Conservation (phyloP, 345 rosid genomes). For the Litchi chinensis region DNA sequence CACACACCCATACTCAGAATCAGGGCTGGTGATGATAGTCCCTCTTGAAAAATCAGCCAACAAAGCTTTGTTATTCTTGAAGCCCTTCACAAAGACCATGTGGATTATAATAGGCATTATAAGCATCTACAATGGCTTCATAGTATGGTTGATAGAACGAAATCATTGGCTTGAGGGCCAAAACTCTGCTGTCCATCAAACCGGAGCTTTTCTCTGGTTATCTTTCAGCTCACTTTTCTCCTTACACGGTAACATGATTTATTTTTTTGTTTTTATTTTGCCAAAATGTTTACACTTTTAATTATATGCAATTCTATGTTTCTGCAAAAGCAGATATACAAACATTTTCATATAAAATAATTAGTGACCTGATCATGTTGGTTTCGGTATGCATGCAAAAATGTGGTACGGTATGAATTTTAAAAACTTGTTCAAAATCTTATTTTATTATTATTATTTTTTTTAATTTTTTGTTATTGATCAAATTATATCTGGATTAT, state of each 20-base stretch:
- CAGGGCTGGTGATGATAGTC: constrained; percentile 28
- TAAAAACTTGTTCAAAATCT: too few relatives aligned
- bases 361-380: too few relatives aligned
- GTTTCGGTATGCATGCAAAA: too few relatives aligned
- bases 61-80: constrained; percentile 22
- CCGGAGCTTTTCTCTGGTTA: constrained; percentile 26
- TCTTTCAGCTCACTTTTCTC: constrained; percentile 31
- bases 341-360: too few relatives aligned
- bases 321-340: too few relatives aligned
- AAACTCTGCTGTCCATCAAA: constrained; percentile 17
- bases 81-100: constrained; percentile 28
- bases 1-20: constrained; percentile 29
- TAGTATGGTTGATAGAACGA: constrained; percentile 31
- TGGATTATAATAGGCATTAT: constrained; percentile 21
- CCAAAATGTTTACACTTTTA: too few relatives aligned
- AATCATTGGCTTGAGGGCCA: constrained; percentile 3
- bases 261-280: not conserved
- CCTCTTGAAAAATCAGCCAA: constrained; percentile 9
- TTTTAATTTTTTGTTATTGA: too few relatives aligned
- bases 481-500: too few relatives aligned
- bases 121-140: constrained; percentile 30
- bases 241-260: constrained; percentile 16
- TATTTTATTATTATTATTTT: too few relatives aligned
- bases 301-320: too few relatives aligned
- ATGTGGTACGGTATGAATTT: too few relatives aligned